Evolutionary conservation across 306 rosid genomes (phyloP).

Genomic region (Citrullus mucosospermus): DNA sequence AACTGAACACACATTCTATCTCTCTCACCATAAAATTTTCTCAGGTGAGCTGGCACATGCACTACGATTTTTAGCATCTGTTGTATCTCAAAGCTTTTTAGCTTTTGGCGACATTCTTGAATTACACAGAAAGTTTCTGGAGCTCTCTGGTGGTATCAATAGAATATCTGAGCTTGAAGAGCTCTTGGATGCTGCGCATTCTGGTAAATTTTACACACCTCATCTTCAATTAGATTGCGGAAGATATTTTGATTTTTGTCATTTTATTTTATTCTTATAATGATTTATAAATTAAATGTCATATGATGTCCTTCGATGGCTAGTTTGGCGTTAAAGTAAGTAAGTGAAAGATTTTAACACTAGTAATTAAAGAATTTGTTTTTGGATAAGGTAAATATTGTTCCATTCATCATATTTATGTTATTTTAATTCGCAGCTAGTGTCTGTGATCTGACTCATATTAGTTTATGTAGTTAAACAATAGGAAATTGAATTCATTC

Average conservation of each 20-base stretch:
- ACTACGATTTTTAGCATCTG: slow-evolving; percentile 92
- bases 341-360: not conserved
- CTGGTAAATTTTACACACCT: slow-evolving; percentile 37
- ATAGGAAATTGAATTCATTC: not conserved
- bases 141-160: slow-evolving; percentile 87
- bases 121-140: slow-evolving; percentile 73
- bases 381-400: not conserved
- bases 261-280: not conserved
- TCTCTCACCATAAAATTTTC: slow-evolving; percentile 8
- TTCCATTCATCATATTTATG: not conserved
- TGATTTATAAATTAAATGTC: not conserved
- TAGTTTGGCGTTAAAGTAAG: not conserved
- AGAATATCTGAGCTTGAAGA: slow-evolving; percentile 94
- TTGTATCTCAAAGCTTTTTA: slow-evolving; percentile 96
- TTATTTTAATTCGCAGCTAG: not conserved
- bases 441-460: not conserved
- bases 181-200: slow-evolving; percentile 67
- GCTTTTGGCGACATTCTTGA: slow-evolving; percentile 99
- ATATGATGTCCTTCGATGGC: not conserved
- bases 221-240: not conserved
- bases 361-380: not conserved
- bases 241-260: not conserved
- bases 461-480: not conserved
- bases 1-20: not conserved
- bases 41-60: slow-evolving; percentile 98